phyloP scores from a whole-genome alignment of 768 basidiomycete genomes.

The Leccinum subtestaceum region DNA sequence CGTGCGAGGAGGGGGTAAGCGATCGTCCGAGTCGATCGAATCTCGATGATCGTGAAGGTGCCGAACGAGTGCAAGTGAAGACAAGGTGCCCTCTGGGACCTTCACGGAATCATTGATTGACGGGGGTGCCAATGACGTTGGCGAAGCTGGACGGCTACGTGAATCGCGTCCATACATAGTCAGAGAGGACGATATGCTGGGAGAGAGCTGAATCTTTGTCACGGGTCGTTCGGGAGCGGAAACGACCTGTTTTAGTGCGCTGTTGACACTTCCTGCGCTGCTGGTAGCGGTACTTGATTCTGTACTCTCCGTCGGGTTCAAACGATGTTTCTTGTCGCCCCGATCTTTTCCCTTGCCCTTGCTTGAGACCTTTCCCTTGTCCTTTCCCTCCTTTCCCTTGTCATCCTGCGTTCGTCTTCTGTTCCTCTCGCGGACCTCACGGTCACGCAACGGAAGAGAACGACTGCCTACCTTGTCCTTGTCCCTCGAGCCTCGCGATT shows the following conservation, averaged over 20 bases:
- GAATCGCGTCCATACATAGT: constrained; percentile 4
- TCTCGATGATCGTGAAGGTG: constrained; percentile 24
- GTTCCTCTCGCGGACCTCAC: constrained; percentile 24
- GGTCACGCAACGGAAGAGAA: constrained; percentile 16
- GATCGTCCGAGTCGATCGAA: constrained; percentile 27
- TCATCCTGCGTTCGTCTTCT: constrained; percentile 15
- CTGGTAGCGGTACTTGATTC: constrained; percentile 32
- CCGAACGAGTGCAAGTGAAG: constrained; percentile 10
- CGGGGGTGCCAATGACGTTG: constrained; percentile 10
- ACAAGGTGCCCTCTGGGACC: constrained; percentile 8
- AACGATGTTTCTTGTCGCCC: constrained; percentile 27
- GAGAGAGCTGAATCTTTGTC: constrained; percentile 15
- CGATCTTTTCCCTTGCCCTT: constrained; percentile 33
- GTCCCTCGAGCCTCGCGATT: constrained; percentile 23
- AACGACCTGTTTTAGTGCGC: constrained; percentile 4
- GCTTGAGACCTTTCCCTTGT: constrained; percentile 21
- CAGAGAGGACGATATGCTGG: constrained; percentile 20
- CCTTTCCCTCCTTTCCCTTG: constrained; percentile 19
- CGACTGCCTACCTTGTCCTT: constrained; percentile 13
- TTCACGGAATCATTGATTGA: constrained; percentile 7
- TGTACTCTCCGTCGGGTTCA: constrained; percentile 30
- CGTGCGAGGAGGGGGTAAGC: constrained; percentile 44
- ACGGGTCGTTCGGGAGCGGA: constrained; percentile 10
- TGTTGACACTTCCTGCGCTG: constrained; percentile 28
- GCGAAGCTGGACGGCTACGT: constrained; percentile 23